phyloP scores from a whole-genome alignment of 2,329 filamentous ascomycete genomes.

The Septoria linicola region DNA sequence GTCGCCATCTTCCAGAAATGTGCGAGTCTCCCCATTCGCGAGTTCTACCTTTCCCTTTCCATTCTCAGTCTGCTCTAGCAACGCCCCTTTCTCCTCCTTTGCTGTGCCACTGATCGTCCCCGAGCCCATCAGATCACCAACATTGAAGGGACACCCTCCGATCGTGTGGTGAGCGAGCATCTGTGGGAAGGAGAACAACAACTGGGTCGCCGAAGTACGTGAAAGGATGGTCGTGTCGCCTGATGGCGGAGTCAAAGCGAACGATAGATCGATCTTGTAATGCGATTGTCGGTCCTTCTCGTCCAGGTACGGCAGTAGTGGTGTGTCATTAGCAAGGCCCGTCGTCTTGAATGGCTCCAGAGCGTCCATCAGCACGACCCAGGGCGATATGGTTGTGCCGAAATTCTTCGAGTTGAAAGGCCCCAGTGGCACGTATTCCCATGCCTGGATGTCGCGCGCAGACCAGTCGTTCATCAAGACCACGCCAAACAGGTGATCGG shows the following conservation, averaged over 20 bases:
- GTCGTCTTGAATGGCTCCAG: conserved; percentile 66
- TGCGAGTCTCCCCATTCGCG: conserved; percentile 63
- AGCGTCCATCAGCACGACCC: conserved; percentile 76
- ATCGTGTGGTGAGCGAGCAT: conserved; percentile 79
- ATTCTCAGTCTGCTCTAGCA: conserved; percentile 69
- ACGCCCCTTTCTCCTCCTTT: conserved; percentile 61
- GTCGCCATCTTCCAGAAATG: conserved; percentile 74
- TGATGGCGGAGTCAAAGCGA: conserved; percentile 56
- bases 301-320: conserved; percentile 62
- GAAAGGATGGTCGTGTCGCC: conserved; percentile 53
- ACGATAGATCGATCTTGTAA: conserved; percentile 68
- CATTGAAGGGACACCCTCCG: conserved; percentile 70
- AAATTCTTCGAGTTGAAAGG: conserved; percentile 87
- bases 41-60: conserved; percentile 66
- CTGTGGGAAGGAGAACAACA: conserved; percentile 80
- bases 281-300: conserved; percentile 60
- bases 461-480: conserved; percentile 89
- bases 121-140: conserved; percentile 73
- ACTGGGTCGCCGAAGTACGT: conserved; percentile 61
- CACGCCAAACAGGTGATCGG: conserved; percentile 72
- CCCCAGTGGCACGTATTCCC: conserved; percentile 76
- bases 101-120: conserved; percentile 72
- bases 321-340: conserved; percentile 56
- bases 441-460: conserved; percentile 76
- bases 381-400: conserved; percentile 71